Evolutionary conservation across 768 basidiomycete species (phyloP).

Genomic region (Filobasidium wieringae): DNA sequence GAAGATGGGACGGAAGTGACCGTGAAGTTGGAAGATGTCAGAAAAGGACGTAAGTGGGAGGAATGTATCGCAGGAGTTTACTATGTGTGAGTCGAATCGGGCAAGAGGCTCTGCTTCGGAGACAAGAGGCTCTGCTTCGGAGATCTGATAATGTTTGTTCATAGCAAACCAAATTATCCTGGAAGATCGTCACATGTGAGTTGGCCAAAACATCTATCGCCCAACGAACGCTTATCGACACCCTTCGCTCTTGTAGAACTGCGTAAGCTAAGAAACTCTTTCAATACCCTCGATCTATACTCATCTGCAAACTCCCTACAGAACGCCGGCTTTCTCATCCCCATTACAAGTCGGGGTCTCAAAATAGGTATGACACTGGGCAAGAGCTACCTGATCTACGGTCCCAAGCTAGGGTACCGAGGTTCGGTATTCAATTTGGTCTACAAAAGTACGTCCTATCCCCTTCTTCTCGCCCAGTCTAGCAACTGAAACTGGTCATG

Average conservation of each 20-base stretch:
- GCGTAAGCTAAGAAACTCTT: constrained; percentile 13
- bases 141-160: background rate
- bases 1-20: constrained; percentile 19
- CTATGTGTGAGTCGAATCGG: constrained; percentile 29
- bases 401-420: constrained; percentile 50
- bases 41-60: constrained; percentile 51
- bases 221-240: background rate
- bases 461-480: background rate
- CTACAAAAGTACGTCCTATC: constrained; percentile 47
- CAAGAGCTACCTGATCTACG: constrained; percentile 67
- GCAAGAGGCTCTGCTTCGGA: background rate
- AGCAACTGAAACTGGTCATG: background rate
- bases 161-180: constrained; percentile 57
- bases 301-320: constrained; percentile 42
- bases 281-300: background rate
- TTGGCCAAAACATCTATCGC: constrained; percentile 18
- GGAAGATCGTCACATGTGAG: constrained; percentile 79
- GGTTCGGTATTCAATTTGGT: constrained; percentile 72
- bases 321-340: constrained; percentile 84
- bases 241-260: constrained; percentile 14
- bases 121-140: background rate
- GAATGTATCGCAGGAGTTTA: constrained; percentile 52
- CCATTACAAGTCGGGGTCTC: constrained; percentile 50
- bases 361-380: constrained; percentile 64
- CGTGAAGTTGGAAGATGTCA: constrained; percentile 42